Evolutionary conservation across 2,329 filamentous ascomycete genomes (phyloP).

Genomic region (Colletotrichum lindemuthianum): DNA sequence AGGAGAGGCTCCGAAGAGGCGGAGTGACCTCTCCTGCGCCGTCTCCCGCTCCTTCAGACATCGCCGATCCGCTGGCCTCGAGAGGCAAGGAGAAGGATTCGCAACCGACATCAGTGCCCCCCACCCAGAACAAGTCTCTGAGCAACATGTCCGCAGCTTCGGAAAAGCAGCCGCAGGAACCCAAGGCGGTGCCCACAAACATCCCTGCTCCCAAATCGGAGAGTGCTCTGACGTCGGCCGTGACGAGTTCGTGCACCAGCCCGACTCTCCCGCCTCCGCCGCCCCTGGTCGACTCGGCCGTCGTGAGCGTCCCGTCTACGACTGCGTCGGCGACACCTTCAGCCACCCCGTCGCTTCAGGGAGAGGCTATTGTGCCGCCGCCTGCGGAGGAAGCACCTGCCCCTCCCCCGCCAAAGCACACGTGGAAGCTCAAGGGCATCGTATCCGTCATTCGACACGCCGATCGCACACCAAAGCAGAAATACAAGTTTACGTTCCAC

Average conservation of each 20-base stretch:
- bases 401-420: conserved; percentile 83
- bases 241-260: conserved; percentile 49
- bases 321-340: conserved; percentile 51
- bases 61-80: conserved; percentile 45
- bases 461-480: conserved; percentile 97
- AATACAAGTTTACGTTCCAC: conserved; percentile 99
- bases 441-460: conserved; percentile 97
- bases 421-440: conserved; percentile 98
- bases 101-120: conserved; percentile 33
- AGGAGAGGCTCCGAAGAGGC: conserved; percentile 75
- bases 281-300: conserved; percentile 31
- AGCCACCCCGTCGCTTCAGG: conserved; percentile 49
- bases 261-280: conserved; percentile 48
- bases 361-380: conserved; percentile 42
- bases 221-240: conserved; percentile 43
- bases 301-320: conserved; percentile 46
- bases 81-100: conserved; percentile 53
- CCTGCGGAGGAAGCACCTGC: conserved; percentile 58
- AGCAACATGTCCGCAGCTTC: conserved; percentile 25
- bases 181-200: conserved; percentile 23
- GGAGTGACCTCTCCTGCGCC: conserved; percentile 67
- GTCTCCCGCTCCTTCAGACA: conserved; percentile 58
- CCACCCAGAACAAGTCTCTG: conserved; percentile 29
- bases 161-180: conserved; percentile 30
- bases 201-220: conserved; percentile 48